These are phyloP conservation scores for Streptanthus diversifolius DNA, from an alignment of 345 rosid species.

Conservation along the genomic window DNA sequence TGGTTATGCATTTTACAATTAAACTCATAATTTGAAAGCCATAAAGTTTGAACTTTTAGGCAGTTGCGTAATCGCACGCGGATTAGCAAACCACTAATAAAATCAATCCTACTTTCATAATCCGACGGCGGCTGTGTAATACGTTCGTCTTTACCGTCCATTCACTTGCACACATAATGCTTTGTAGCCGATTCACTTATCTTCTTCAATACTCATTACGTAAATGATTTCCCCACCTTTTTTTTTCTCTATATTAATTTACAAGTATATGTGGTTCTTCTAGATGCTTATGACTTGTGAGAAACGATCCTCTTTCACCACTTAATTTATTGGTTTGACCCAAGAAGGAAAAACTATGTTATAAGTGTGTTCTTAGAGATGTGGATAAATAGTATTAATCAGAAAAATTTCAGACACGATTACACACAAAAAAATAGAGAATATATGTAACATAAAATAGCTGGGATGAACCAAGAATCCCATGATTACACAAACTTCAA, in stretches of 20 bases:
- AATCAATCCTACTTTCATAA: slow-evolving; percentile 22
- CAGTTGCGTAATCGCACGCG: slow-evolving; percentile 28
- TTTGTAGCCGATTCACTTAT: slow-evolving; percentile 20
- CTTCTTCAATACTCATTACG: slow-evolving; percentile 8
- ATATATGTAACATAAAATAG: slow-evolving; percentile 54
- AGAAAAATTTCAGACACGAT: too few species aligned
- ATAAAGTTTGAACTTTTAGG: slow-evolving; percentile 26
- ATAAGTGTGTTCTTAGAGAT: too few species aligned
- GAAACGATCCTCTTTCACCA: neutral
- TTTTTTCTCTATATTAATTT: neutral
- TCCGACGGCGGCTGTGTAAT: slow-evolving; percentile 10
- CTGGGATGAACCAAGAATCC: slow-evolving; percentile 51
- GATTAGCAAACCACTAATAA: slow-evolving; percentile 20
- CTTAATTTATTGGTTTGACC: too few species aligned
- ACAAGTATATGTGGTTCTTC: neutral
- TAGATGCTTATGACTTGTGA: neutral
- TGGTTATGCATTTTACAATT: neutral
- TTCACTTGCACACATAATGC: slow-evolving; percentile 20
- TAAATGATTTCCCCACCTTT: neutral
- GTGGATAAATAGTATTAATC: too few species aligned
- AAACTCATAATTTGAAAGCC: slow-evolving; percentile 8
- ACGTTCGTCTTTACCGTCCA: slow-evolving; percentile 20
- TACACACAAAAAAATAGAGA: too few species aligned
- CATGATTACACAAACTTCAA: slow-evolving; percentile 39
- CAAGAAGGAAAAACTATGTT: too few species aligned